phyloP scores from a whole-genome alignment of 495 filamentous ascomycete species.

The Lasiosphaeris hirsuta region DNA sequence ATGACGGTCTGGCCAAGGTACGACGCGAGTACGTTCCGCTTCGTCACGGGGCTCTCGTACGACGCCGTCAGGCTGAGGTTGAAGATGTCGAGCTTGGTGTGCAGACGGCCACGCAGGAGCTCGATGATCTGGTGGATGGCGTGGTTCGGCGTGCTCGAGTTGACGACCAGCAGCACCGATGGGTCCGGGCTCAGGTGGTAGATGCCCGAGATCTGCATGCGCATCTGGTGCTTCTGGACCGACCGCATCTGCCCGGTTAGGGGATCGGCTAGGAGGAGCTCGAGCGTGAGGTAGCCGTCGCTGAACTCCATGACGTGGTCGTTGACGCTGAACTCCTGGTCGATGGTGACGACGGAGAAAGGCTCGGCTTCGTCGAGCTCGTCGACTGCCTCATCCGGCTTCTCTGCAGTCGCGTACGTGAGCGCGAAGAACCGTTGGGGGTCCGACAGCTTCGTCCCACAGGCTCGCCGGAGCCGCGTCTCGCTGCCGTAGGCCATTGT shows the following conservation, averaged over 20 bases:
- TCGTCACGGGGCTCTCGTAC: conserved; percentile 12
- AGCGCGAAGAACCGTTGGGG: neutral
- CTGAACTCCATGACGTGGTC: conserved; percentile 6
- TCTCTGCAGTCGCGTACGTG: neutral
- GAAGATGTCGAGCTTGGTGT: conserved; percentile 22
- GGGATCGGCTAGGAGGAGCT: conserved; percentile 5
- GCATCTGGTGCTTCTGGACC: conserved; percentile 13
- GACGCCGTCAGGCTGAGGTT: conserved; percentile 26
- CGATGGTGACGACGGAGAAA: neutral
- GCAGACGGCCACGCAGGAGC: conserved; percentile 7
- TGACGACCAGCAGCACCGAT: conserved; percentile 21
- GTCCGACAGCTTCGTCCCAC: conserved; percentile 3
- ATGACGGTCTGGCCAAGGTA: conserved; percentile 22
- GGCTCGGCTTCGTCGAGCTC: neutral
- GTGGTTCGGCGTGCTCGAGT: conserved; percentile 18
- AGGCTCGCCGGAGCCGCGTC: neutral
- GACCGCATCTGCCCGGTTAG: conserved; percentile 7
- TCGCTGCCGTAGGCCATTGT: conserved; percentile 2
- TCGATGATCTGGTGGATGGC: conserved; percentile 22
- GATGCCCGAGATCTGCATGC: conserved; percentile 23
- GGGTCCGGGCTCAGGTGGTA: conserved; percentile 19
- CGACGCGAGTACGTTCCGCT: conserved; percentile 12
- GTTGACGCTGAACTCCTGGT: conserved; percentile 6
- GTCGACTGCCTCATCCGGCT: conserved; percentile 2
- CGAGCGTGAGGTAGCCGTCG: conserved; percentile 8